Percentiles rank a stretch among this genome's conserved stretches.
Conservation (phyloP, 495 filamentous ascomycete genomes). For the Trichoderma erinaceum region DNA sequence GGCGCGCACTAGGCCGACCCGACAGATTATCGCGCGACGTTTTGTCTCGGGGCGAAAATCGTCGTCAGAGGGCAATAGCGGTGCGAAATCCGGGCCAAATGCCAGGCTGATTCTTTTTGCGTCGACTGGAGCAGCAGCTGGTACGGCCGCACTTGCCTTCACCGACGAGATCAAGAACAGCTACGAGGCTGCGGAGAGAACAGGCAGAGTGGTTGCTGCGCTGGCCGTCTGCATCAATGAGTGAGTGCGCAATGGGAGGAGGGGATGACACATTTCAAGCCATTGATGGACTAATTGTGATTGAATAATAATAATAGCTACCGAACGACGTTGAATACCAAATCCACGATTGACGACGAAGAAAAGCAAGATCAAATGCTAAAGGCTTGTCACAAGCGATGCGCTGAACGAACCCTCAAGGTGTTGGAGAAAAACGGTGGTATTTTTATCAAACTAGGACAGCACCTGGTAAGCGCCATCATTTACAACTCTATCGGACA, state of each 20-base stretch:
- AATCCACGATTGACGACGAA: conserved; percentile 49
- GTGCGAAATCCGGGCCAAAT: conserved; percentile 15
- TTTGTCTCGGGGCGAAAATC: conserved; percentile 4
- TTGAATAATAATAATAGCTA: conserved; percentile 49
- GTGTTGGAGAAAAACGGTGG: conserved; percentile 93
- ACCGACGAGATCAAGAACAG: conserved; percentile 66
- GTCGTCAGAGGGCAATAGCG: neutral
- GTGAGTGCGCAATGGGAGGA: conserved; percentile 45
- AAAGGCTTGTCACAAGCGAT: conserved; percentile 84
- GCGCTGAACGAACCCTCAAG: conserved; percentile 72
- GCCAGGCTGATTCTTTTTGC: conserved; percentile 24
- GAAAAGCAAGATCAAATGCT: conserved; percentile 61
- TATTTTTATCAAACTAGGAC: conserved; percentile 96
- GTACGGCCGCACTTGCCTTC: conserved; percentile 53
- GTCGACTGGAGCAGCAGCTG: conserved; percentile 44
- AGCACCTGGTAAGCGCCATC: conserved; percentile 60
- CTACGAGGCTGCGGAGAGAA: conserved; percentile 67
- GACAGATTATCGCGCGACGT: neutral
- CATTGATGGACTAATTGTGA: conserved; percentile 15
- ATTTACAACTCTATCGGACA: neutral
- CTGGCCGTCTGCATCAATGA: conserved; percentile 84
- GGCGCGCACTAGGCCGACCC: conserved; percentile 5
- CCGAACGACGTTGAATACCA: conserved; percentile 67
- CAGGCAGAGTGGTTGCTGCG: conserved; percentile 69
- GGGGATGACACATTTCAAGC: conserved; percentile 6